Evolutionary conservation across 1,284 basidiomycete genomes (phyloP), one percentile per base, ranked within the genome.

Genomic region (Baeospora myosura): DNA sequence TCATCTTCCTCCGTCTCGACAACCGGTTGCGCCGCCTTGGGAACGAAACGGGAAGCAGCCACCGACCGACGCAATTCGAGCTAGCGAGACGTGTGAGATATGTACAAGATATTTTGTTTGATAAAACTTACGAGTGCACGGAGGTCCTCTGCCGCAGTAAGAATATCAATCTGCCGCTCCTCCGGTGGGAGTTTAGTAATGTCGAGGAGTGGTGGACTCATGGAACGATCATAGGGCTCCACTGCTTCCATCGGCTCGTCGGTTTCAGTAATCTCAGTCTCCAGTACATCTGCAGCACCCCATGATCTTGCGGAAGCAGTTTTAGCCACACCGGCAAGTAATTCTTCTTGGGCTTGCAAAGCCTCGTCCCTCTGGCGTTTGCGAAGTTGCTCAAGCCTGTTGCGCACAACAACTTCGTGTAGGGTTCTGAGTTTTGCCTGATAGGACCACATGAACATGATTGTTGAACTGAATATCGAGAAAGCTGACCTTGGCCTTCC

Each of bases 341-440:
- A 69, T 58, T 98, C 94, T 57, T 90, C 83, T 57, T 96, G 89
- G 0, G 93, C 92, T 54, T 87, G 85, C 34, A 90, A 63, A 1
- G 95, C 96, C 58, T 98, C 94, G 53, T 97, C 91, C 41, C 95
- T 78, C 62, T 99, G 96, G 42, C 85, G 80, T 59, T 93, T 93
- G 48, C 94, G 87, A 42, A 98, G 77, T 55, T 97, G 92, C 56
- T 98, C 95, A 14, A 98, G 71, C 32, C 96, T 80, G 58, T 98
- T 98, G 43, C 89, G 82, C 33, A 98, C 85, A 3, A 98, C 93
- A 18, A 95, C 85, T 66, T 98, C 93, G 60, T 99, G 96, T 47
- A 98, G 74, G 46, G 74, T 79, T 57, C 90, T 88, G 37, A 99
- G 74, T 55, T 94, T 94, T 5, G 91, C 87, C 88, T 93, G 7